Evolutionary conservation across 129 eudicot species (phyloP), one percentile per base, ranked within the genome.

Genomic region (Rutidosis leptorrhynchoides): DNA sequence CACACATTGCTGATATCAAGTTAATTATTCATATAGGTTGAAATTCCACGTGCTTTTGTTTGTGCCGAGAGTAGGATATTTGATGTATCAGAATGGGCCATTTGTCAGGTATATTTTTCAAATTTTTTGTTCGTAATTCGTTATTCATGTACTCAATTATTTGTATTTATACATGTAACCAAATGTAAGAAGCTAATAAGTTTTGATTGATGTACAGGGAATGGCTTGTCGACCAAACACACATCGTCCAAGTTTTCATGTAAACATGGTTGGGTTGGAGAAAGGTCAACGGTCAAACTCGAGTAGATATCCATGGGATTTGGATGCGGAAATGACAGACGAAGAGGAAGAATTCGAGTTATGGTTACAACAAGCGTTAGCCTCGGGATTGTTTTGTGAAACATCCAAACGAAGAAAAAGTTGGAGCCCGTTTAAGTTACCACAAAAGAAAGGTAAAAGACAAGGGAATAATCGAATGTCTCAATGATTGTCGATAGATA

Each of bases 41-140:
- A 93, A 74, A 89, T 93, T 45, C 99, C 96, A 12, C 86, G 96
- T 17, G 96, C 96, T 37, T 93, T 89, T 73, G 99, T 93, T 54
- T 93, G 99, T 81, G 96, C 99, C 43, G 95, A 93, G 78, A 86
- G 89, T n/a, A n/a, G n/a, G n/a, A n/a, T n/a, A n/a, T n/a, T n/a
- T n/a, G n/a, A n/a, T n/a, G n/a, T n/a, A n/a, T n/a, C n/a, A n/a
- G n/a, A n/a, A n/a, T n/a, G n/a, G n/a, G n/a, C n/a, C n/a, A n/a
- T n/a, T n/a, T n/a, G n/a, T n/a, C n/a, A n/a, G n/a, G n/a, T n/a
- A n/a, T n/a, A n/a, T n/a, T n/a, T n/a, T n/a, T n/a, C n/a, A n/a
- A n/a, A n/a, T n/a, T n/a, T n/a, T n/a, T n/a, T n/a, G n/a, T n/a
- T n/a, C n/a, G n/a, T n/a, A n/a, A n/a, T n/a, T n/a, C n/a, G n/a